phyloP scores from a whole-genome alignment of 2,329 filamentous ascomycete genomes.

The Fusarium nurragi region DNA sequence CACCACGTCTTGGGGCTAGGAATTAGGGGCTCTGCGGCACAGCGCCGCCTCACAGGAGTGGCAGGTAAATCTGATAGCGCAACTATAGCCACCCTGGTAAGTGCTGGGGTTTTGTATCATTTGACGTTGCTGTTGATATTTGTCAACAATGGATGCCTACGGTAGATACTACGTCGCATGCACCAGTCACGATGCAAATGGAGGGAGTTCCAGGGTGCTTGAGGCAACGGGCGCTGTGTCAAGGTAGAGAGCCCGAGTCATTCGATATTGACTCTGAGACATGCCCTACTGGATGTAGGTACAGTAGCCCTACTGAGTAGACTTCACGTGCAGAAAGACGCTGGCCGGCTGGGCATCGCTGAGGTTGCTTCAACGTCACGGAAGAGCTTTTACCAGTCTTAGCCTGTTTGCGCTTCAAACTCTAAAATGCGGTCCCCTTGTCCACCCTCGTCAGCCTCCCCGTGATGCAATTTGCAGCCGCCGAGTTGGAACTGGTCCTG shows the following conservation, averaged over 20 bases:
- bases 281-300: background rate
- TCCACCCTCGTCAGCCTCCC: background rate
- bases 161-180: no score
- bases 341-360: background rate
- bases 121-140: no score
- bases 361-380: background rate
- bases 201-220: background rate
- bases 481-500: background rate
- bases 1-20: background rate
- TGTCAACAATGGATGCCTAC: no score
- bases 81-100: background rate
- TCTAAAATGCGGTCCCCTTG: slow-evolving; percentile 13
- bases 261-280: background rate
- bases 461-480: slow-evolving; percentile 1
- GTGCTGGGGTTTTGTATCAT: no score
- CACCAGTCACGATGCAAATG: background rate
- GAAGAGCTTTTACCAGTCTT: background rate
- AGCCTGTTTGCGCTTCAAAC: background rate
- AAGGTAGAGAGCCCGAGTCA: slow-evolving; percentile 12
- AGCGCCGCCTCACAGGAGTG: background rate
- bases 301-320: background rate
- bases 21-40: background rate
- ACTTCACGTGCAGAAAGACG: background rate
- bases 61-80: background rate
- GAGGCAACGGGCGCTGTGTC: background rate